Conservation (phyloP, 2,329 filamentous ascomycete species). For the Dothiorella sarmentorum region DNA sequence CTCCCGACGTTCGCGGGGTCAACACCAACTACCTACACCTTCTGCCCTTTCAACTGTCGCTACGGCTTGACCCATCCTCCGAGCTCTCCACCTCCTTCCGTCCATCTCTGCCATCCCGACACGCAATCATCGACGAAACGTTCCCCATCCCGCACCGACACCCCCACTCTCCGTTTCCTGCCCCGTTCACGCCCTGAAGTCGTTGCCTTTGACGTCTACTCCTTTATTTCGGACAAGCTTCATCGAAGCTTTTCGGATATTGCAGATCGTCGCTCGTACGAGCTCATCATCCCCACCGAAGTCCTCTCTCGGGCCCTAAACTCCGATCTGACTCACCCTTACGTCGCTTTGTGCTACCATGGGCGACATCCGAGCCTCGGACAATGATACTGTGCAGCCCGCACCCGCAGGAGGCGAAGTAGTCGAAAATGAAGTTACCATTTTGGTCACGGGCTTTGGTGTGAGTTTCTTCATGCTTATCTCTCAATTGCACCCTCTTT, state of each 20-base stretch:
- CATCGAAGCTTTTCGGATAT: slow-evolving; percentile 6
- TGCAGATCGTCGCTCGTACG: slow-evolving; percentile 3
- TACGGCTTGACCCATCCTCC: not conserved
- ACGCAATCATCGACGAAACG: not conserved
- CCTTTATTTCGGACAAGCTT: not conserved
- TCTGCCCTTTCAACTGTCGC: not conserved
- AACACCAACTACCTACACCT: not conserved
- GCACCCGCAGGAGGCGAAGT: not conserved
- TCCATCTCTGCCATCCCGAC: not conserved
- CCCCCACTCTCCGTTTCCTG: not conserved
- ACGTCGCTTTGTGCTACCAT: not conserved
- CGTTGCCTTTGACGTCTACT: not conserved
- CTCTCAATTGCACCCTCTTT: not conserved
- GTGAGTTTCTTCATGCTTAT: slow-evolving; percentile 27
- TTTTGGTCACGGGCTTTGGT: slow-evolving; percentile 48
- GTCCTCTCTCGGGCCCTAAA: not conserved
- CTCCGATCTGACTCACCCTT: too few species aligned
- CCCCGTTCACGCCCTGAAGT: not conserved
- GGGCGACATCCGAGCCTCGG: slow-evolving; percentile 7
- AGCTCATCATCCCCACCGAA: not conserved
- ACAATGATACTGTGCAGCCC: not conserved
- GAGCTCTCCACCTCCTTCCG: not conserved
- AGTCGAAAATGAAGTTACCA: slow-evolving; percentile 29
- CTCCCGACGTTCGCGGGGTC: not conserved
- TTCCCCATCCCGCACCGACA: not conserved